A percentile compares a stretch with the other conserved stretches of the same genome.
Conservation (phyloP, 2,329 filamentous ascomycete species). For the Scolecobasidium constrictum region DNA sequence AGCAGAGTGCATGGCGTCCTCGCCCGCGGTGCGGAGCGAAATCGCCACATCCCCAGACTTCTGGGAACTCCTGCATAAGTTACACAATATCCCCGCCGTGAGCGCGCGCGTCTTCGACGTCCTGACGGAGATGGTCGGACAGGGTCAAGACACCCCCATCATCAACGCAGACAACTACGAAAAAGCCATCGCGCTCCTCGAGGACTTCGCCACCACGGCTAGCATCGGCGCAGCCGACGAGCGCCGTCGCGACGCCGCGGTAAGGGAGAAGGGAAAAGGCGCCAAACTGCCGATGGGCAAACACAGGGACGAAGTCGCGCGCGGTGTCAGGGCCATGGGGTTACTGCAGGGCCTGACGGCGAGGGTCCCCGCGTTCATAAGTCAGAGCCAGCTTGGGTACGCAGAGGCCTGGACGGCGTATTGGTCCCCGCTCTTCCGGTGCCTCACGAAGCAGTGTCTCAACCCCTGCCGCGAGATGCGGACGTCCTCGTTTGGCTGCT, state of each 20-base stretch:
- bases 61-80: constrained; percentile 75
- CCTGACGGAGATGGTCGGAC: constrained; percentile 62
- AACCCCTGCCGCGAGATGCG: constrained; percentile 92
- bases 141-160: constrained; percentile 50
- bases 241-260: constrained; percentile 50
- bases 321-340: constrained; percentile 68
- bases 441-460: constrained; percentile 78
- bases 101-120: constrained; percentile 76
- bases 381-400: constrained; percentile 9
- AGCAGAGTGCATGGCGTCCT: constrained; percentile 66
- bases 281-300: constrained; percentile 12
- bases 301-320: constrained; percentile 60
- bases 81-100: constrained; percentile 59
- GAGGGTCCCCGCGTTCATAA: constrained; percentile 10
- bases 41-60: constrained; percentile 96
- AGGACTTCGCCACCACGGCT: constrained; percentile 79
- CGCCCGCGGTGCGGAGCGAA: constrained; percentile 72
- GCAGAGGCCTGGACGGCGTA: constrained; percentile 82
- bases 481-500: constrained; percentile 72
- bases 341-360: constrained; percentile 9
- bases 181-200: constrained; percentile 69
- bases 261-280: constrained; percentile 41
- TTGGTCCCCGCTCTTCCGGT: constrained; percentile 90
- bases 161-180: constrained; percentile 96
- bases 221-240: constrained; percentile 61